Percentiles rank a stretch among this genome's conserved stretches.
Evolutionary conservation across 129 eudicot genomes (phyloP).

Genomic region (Chrysanthemum makinoi): DNA sequence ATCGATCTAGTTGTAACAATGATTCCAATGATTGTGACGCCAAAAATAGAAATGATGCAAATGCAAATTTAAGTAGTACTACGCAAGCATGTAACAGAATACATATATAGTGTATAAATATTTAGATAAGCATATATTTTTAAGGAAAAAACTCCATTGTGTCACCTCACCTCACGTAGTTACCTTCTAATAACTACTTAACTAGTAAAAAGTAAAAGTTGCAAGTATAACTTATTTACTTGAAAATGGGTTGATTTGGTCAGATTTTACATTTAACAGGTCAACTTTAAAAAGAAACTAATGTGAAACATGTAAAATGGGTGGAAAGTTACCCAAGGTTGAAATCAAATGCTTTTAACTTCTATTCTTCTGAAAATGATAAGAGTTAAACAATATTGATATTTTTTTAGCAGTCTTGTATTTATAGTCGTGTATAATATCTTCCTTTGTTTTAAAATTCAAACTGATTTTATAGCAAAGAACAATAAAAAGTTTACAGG

Average conservation of each 20-base stretch:
- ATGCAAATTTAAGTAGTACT: not conserved
- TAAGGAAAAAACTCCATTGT: not conserved
- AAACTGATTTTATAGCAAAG: too few relatives aligned
- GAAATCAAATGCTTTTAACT: not conserved
- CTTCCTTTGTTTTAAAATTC: not conserved
- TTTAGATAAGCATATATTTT: not conserved
- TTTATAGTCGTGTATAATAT: not conserved
- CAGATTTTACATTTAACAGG: not conserved
- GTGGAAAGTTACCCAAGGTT: not conserved
- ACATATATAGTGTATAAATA: not conserved
- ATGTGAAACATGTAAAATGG: not conserved
- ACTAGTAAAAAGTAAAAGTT: not conserved
- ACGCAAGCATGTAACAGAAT: not conserved
- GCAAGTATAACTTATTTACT: not conserved
- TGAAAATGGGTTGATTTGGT: not conserved
- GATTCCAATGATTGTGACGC: not conserved
- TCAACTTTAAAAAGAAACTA: not conserved
- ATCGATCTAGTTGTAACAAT: not conserved
- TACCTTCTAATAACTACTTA: not conserved
- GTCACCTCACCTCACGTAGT: not conserved
- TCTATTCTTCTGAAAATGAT: not conserved
- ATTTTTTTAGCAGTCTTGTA: not conserved
- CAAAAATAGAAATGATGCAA: not conserved
- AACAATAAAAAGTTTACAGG: not conserved
- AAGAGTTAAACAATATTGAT: not conserved